These are phyloP conservation scores for Solidago caesia DNA, from an alignment of 129 eudicot genomes.

Conservation along the genomic window DNA sequence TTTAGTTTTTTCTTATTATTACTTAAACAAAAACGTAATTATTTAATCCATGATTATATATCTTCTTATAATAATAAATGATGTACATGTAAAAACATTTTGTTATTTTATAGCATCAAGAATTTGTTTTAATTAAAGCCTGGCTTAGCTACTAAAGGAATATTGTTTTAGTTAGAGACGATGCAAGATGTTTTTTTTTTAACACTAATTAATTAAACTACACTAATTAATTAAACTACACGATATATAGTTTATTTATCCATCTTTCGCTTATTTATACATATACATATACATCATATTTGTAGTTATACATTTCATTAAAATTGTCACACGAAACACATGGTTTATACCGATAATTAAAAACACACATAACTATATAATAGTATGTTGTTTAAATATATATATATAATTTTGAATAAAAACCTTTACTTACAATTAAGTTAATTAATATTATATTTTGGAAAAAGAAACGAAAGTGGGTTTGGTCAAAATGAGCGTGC, in stretches of 20 bases:
- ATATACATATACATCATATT: not conserved
- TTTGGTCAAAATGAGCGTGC: conserved; percentile 31
- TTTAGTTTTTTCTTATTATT: not conserved
- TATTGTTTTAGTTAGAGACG: no score
- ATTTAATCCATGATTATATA: not conserved
- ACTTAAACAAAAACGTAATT: not conserved
- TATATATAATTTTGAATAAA: not conserved
- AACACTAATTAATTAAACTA: no score
- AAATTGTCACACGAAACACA: not conserved
- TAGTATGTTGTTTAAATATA: not conserved
- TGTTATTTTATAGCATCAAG: no score
- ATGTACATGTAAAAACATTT: no score
- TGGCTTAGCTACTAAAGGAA: no score
- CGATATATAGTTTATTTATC: no score
- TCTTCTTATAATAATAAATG: no score
- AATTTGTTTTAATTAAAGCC: no score
- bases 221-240: no score
- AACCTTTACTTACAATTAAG: not conserved
- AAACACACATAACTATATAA: no score
- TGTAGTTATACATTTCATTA: not conserved
- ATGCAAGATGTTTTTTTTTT: no score
- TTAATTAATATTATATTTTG: not conserved
- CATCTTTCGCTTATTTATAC: no score
- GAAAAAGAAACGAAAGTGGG: not conserved
- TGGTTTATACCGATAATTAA: not conserved